A percentile compares a stretch with the other conserved stretches of the same genome.
Conservation (phyloP, 805 yeast species). For the Sugiyamaella chiloensis region DNA sequence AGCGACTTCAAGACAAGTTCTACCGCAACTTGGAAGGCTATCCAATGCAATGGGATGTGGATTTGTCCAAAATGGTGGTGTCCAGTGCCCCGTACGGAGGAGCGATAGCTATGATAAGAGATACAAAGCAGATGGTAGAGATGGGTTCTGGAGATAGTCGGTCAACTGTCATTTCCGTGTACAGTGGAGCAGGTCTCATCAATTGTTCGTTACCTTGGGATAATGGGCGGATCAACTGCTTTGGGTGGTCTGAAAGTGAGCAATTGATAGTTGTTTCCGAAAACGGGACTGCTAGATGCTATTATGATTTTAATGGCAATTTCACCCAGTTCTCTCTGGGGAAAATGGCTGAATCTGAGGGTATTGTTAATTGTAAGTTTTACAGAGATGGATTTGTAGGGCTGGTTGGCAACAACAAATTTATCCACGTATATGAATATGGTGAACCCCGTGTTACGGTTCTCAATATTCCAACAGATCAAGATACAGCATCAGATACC, state of each 20-base stretch:
- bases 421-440: constrained; percentile 41
- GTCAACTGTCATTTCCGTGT: constrained; percentile 25
- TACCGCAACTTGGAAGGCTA: constrained; percentile 62
- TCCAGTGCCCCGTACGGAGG: constrained; percentile 53
- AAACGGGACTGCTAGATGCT: constrained; percentile 52
- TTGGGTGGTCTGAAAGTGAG: constrained; percentile 53
- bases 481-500: background rate
- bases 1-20: constrained; percentile 65
- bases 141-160: constrained; percentile 18
- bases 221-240: constrained; percentile 50
- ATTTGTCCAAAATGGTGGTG: constrained; percentile 43
- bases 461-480: constrained; percentile 6
- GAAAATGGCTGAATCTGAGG: constrained; percentile 33
- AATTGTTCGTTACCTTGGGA: constrained; percentile 35
- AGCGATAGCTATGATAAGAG: constrained; percentile 44
- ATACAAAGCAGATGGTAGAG: constrained; percentile 32
- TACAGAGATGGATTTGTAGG: constrained; percentile 46
- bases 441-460: constrained; percentile 34
- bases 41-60: constrained; percentile 48
- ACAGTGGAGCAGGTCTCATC: constrained; percentile 32
- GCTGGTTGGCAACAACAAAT: constrained; percentile 39
- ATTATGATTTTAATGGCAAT: constrained; percentile 63
- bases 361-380: constrained; percentile 39
- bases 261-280: constrained; percentile 54
- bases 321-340: constrained; percentile 53